Conservation (phyloP, 306 rosid genomes). For the Luffa acutangula region DNA sequence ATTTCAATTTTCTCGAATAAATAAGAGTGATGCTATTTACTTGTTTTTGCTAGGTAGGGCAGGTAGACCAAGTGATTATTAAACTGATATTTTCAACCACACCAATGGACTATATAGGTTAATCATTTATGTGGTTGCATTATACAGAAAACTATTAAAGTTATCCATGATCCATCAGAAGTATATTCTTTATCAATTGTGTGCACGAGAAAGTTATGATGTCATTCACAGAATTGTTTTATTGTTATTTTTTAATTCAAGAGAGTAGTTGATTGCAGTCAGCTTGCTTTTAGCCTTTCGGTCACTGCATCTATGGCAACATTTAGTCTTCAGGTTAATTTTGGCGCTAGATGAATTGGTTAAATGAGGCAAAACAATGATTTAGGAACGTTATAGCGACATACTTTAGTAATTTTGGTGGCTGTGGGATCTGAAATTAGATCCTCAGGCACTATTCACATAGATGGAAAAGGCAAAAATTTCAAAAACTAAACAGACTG, state of each 20-base stretch:
- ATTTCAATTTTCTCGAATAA: background rate
- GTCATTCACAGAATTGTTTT: background rate
- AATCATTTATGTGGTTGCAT: background rate
- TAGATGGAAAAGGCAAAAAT: background rate
- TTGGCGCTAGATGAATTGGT: background rate
- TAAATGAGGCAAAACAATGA: background rate
- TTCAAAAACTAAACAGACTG: background rate
- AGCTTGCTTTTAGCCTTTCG: background rate
- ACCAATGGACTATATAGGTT: background rate
- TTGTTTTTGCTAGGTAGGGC: background rate
- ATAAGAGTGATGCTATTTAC: background rate
- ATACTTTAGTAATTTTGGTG: background rate
- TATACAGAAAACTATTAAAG: background rate
- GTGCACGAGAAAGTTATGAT: background rate
- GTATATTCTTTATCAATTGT: background rate
- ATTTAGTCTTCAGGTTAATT: background rate
- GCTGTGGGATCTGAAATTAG: background rate
- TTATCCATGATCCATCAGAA: background rate
- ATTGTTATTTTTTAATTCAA: background rate
- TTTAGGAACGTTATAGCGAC: background rate
- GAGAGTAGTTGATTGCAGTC: background rate
- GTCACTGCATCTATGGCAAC: background rate
- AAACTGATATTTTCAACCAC: background rate
- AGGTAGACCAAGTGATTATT: background rate
- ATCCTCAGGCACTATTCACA: background rate